phyloP scores from a whole-genome alignment of 2,329 filamentous ascomycete species.

The Trichoderma koningii region DNA sequence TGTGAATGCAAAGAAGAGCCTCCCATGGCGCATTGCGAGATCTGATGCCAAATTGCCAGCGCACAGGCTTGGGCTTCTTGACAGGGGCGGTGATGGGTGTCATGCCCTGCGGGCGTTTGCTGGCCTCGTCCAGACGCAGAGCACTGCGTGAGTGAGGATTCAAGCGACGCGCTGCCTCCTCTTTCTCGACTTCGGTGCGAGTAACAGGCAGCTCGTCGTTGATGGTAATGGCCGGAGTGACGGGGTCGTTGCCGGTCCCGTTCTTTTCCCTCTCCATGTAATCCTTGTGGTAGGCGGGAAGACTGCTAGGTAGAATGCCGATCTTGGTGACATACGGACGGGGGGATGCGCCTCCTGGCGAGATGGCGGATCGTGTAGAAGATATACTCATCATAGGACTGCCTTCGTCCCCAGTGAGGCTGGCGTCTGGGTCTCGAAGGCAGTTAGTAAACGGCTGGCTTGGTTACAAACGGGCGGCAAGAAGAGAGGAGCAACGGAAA shows the following conservation, averaged over 20 bases:
- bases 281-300: slow-evolving; percentile 87
- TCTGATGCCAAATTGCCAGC: slow-evolving; percentile 98
- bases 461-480: slow-evolving; percentile 32
- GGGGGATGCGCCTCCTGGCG: slow-evolving; percentile 51
- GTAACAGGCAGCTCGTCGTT: slow-evolving; percentile 53
- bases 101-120: slow-evolving; percentile 61
- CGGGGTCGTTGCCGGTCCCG: slow-evolving; percentile 48
- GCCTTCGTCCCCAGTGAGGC: slow-evolving; percentile 42
- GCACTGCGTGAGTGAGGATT: slow-evolving; percentile 81
- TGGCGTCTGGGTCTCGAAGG: slow-evolving; percentile 38
- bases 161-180: slow-evolving; percentile 75
- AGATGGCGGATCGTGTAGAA: slow-evolving; percentile 56
- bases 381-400: slow-evolving; percentile 58
- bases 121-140: slow-evolving; percentile 66
- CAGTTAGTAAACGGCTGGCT: slow-evolving; percentile 36
- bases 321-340: slow-evolving; percentile 77
- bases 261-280: slow-evolving; percentile 75
- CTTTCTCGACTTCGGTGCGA: slow-evolving; percentile 72
- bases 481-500: slow-evolving; percentile 19
- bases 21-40: slow-evolving; percentile 93
- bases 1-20: slow-evolving; percentile 92
- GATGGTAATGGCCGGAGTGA: slow-evolving; percentile 46
- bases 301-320: slow-evolving; percentile 84
- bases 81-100: slow-evolving; percentile 59
- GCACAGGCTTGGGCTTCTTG: slow-evolving; percentile 77